Evolutionary conservation across 208 protist genomes (phyloP).

Genomic region (Naegleria lovaniensis): DNA sequence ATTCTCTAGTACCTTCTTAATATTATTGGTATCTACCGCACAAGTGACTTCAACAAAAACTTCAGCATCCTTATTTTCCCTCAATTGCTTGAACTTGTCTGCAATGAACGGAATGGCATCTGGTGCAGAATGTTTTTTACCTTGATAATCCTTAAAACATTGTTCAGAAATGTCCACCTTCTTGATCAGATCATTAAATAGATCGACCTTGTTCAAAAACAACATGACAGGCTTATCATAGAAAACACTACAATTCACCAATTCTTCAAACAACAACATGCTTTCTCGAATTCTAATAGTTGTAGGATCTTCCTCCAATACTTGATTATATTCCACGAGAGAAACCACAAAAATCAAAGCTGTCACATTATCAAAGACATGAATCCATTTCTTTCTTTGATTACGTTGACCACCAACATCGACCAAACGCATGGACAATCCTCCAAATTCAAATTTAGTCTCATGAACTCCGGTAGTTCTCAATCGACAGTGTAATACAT

Average conservation of each 20-base stretch:
- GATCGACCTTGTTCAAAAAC: not conserved
- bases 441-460: conserved; percentile 28
- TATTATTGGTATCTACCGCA: conserved; percentile 34
- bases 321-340: conserved; percentile 5
- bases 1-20: conserved; percentile 29
- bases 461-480: conserved; percentile 37
- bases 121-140: not conserved
- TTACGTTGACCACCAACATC: conserved; percentile 42
- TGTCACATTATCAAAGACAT: conserved; percentile 33
- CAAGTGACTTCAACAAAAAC: conserved; percentile 29
- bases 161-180: not conserved
- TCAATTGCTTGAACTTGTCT: conserved; percentile 12
- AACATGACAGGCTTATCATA: not conserved
- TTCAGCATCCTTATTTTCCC: not conserved
- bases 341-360: conserved; percentile 30
- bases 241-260: not conserved
- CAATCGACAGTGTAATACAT: conserved; percentile 21
- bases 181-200: not conserved
- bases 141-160: not conserved
- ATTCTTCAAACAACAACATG: conserved; percentile 24
- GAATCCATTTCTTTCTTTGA: conserved; percentile 40
- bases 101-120: conserved; percentile 17
- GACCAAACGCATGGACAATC: conserved; percentile 24
- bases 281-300: conserved; percentile 22
- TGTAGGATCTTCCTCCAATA: conserved; percentile 29